Evolutionary conservation across 768 basidiomycete species (phyloP), one percentile per base, ranked within the genome.

Genomic region (Tricholoma furcatifolium): DNA sequence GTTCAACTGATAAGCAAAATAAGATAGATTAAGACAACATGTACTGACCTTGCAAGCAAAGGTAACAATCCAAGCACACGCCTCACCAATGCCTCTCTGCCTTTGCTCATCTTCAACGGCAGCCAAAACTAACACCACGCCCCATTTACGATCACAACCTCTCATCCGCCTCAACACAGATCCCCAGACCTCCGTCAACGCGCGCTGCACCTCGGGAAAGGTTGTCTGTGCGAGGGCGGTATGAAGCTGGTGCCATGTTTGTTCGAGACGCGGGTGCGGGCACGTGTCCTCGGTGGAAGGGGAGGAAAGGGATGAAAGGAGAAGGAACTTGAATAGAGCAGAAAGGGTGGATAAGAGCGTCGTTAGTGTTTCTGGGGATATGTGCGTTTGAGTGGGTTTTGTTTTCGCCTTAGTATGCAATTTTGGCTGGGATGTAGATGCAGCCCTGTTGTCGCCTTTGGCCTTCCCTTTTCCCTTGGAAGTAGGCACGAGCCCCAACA

Each of bases 131-230:
- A 89, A 53, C 3, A 62, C 59, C 4, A 91, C 75, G 0, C 84
- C 80, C 43, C 75, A 73, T 48, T 80, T 81, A 27, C 88, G 73
- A 7, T 76, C 74, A 11, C 78, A 74, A 1, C 72, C 69, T 66
- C 91, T 90, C 47, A 94, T 69, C 59, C 89, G 78, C 44, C 94
- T 76, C 39, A 96, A 62, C 0, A 87, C 78, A 0, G 81, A 82
- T 0, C 85, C 91, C 95, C 92, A 97, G 3, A 92, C 91, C 62
- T 97, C 93, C 0, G 91, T 87, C 9, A 89, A 78, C 1, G 88
- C 83, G 21, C 88, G 73, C 62, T 88, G 88, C 2, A 91, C 79
- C 53, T 93, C 89, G 0, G 82, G 77, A 50, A 79, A 70, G 64
- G 88, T 91, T 52, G 73, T 77, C 3, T 79, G 27, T 3, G 27